Evolutionary conservation across 768 basidiomycete species (phyloP), one percentile per base, ranked within the genome.

Genomic region (Lentinula lateritia): DNA sequence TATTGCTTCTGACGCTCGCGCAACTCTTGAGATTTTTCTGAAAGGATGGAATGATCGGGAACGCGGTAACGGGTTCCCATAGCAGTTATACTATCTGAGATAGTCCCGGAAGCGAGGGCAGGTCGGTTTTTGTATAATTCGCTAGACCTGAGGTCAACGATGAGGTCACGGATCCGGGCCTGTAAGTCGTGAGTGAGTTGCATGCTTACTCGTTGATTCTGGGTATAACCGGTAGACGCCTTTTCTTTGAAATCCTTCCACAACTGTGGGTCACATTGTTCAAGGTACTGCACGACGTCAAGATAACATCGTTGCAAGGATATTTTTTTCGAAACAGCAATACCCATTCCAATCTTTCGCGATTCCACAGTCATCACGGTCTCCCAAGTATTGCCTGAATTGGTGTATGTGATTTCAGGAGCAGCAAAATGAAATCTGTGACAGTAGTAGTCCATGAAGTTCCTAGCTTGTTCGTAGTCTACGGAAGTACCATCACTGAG

Each of bases 371-470:
- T 79, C 80, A 95, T 87, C 62, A 85, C 73, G 3, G 88, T 89
- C 65, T 92, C 84, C 91, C 92, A 94, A 6, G 60, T 15, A 28
- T 68, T 67, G 18, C 70, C 73, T 43, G 67, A 48, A 45, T 77
- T 76, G 1, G 75, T 72, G 62, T 82, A 89, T 13, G 80, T 78
- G 62, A 96, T 73, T 53, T 90, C 88, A 2, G 93, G 92, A 64
- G 82, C 83, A 9, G 80, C 78, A 68, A 95, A 95, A 28, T 77
- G 76, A 70, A 86, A 97, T 39, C 85, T 80, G 50, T 86, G 83
- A 70, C 94, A 96, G 68, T 98, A 98, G 71, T 90, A 98, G 64
- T 95, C 95, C 89, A 97, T 95, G 77, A 98, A 98, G 62, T 83
- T 85, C 53, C 89, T 85, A 3, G 93, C 93, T 56, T 82, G 81